Percentiles rank a stretch among this genome's conserved stretches.
Evolutionary conservation across 805 yeast genomes (phyloP).

Genomic region (Kazachstania psychrophila): DNA sequence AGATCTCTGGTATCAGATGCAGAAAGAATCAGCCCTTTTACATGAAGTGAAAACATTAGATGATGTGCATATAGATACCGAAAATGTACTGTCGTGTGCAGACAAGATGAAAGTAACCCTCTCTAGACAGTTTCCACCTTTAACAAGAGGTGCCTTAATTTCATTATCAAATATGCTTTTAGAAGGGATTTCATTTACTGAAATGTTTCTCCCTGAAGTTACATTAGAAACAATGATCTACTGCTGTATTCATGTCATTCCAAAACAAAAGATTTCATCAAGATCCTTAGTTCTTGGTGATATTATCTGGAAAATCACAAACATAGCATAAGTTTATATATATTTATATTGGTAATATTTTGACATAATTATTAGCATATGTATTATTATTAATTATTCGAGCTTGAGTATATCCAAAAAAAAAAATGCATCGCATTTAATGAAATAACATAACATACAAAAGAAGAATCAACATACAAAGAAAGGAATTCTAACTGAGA

Average conservation of each 20-base stretch:
- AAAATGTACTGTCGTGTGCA: not conserved
- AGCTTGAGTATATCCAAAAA: too few relatives aligned
- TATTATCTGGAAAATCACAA: conserved; percentile 9
- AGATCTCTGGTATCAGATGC: conserved; percentile 21
- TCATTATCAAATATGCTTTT: conserved; percentile 17
- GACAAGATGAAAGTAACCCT: not conserved
- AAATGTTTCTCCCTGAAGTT: conserved; percentile 15
- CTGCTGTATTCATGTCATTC: conserved; percentile 19
- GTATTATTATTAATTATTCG: too few relatives aligned
- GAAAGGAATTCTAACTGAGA: too few relatives aligned
- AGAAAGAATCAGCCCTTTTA: conserved; percentile 11
- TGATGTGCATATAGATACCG: not conserved
- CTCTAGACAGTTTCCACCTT: conserved; percentile 16
- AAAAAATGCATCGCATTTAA: too few relatives aligned
- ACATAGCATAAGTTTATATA: too few relatives aligned
- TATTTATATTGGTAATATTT: too few relatives aligned
- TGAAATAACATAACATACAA: too few relatives aligned
- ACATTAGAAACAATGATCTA: conserved; percentile 17
- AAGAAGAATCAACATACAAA: not conserved
- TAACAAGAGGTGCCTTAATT: conserved; percentile 15
- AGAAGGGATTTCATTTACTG: conserved; percentile 21
- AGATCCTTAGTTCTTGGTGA: conserved; percentile 20
- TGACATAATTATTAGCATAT: too few relatives aligned
- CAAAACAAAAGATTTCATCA: conserved; percentile 10
- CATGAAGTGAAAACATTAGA: conserved; percentile 5